Evolutionary conservation across 192 early-diverging fungal species (phyloP), one percentile per base, ranked within the genome.

Genomic region (Spizellomyces punctatus): DNA sequence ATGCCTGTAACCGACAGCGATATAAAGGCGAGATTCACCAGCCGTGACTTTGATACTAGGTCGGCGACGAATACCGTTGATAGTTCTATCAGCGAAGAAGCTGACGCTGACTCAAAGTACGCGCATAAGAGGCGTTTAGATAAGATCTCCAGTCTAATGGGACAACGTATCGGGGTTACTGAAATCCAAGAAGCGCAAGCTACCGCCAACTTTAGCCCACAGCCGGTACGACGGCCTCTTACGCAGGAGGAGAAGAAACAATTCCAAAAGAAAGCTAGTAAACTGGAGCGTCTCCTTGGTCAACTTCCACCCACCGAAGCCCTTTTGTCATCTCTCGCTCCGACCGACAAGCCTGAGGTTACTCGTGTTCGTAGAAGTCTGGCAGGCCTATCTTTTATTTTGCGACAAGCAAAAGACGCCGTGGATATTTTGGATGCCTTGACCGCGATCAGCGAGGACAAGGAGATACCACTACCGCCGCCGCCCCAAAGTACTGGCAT

Each of bases 141-240:
- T 67, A 85, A 85, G 66, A 61, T 85, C 6, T 80, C 77, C 5
- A 46, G 66, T 46, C 21, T 83, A 45, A 68, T 85, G 62, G 84
- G 84, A 0, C 55, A 85, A 42, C 68, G 84, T 45, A 82, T 85
- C 58, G 58, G 47, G 12, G 69, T 50, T 64, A 63, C 66, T 36
- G 47, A 69, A 42, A 61, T 79, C 21, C 47, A 67, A 46, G 71
- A 67, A n/a, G 60, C 48, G 14, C 14, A 22, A 17, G 69, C 77
- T 21, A 48, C 27, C 16, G 64, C 22, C 6, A 27, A 36, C 57
- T n/a, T n/a, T 6, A 10, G n/a, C 4, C 57, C 67, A 12, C n/a
- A 21, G 5, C 14, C 10, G 48, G 6, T 46, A 64, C 66, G 67
- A 43, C 57, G 79, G 43, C 76, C 76, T 5, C 55, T 83, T 45